Evolutionary conservation across 1,284 basidiomycete genomes (phyloP), one percentile per base, ranked within the genome.

Genomic region (Neolentinus lepideus): DNA sequence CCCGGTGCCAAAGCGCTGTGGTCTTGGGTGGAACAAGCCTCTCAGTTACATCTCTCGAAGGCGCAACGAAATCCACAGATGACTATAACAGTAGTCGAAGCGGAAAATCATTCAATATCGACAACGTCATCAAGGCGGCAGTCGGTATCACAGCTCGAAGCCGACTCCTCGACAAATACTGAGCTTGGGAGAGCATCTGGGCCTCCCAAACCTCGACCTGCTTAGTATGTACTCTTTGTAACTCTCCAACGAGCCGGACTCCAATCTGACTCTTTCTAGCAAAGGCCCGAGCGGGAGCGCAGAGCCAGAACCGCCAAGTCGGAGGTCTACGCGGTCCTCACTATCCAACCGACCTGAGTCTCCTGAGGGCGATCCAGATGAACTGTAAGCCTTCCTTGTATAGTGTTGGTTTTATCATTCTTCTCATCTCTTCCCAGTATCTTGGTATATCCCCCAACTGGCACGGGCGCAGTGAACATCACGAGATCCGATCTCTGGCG

Each of bases 401-500:
- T 47, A 43, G 38, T 11, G 29, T 53, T 25, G 22, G 6, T 48
- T 24, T 36, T 43, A 38, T 25, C 31, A 29, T 62, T 57, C 53
- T 51, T 54, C 46, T 55, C 29, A 16, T 52, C 45, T 43, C 31
- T 29, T 52, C 2, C 24, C 31, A 93, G 91, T 6, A 79, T 94
- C 31, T 73, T 94, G 46, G 80, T 85, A 14, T 94, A 88, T 65
- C 92, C 92, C 14, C 78, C 78, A 22, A 73, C 75, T 16, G 82
- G 83, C 1, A 78, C 82, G 6, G 86, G 89, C 1, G 87, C 87
- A 3, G 79, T 95, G 27, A 87, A 85, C 60, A 80, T 96, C 64
- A 92, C 85, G 16, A 78, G 79, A 43, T 85, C 83, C n/a, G 94
- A 97, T 63, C 67, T 86, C 21, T 77, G 75, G 54, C 84, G 94